phyloP scores from a whole-genome alignment of 1,284 basidiomycete species.

The Papiliotrema fonsecae region DNA sequence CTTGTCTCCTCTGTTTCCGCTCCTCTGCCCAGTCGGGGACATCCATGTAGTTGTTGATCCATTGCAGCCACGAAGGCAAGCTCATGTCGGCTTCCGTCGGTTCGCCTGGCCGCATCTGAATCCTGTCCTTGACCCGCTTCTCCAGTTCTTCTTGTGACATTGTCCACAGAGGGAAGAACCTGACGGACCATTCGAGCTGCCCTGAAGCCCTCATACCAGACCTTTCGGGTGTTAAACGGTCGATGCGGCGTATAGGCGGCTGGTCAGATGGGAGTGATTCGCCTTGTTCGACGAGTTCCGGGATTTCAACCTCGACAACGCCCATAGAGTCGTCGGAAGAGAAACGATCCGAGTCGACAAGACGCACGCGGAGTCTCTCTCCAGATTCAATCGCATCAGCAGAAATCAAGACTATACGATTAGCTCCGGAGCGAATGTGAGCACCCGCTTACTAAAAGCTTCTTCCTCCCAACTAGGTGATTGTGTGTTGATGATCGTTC shows the following conservation, averaged over 20 bases:
- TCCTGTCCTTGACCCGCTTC: constrained; percentile 10
- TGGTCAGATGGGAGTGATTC: constrained; percentile 10
- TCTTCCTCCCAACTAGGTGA: constrained; percentile 47
- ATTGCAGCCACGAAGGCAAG: constrained; percentile 33
- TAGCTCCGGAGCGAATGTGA: not conserved
- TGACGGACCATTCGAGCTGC: constrained; percentile 37
- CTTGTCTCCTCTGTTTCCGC: constrained; percentile 34
- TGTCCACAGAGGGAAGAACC: constrained; percentile 44
- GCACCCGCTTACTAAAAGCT: constrained; percentile 31
- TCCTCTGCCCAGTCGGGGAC: constrained; percentile 40
- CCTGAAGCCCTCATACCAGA: constrained; percentile 39
- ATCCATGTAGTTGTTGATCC: constrained; percentile 21
- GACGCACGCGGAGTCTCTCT: constrained; percentile 38
- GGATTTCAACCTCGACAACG: constrained; percentile 45
- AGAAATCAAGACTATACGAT: constrained; percentile 33
- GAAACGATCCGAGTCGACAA: constrained; percentile 50
- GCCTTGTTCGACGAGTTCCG: constrained; percentile 39
- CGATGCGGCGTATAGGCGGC: constrained; percentile 25
- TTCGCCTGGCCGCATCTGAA: constrained; percentile 12
- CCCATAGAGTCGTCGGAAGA: constrained; percentile 50
- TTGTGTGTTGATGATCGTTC: constrained; percentile 41
- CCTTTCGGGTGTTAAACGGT: constrained; percentile 25
- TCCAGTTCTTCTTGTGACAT: constrained; percentile 32
- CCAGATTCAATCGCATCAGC: constrained; percentile 43
- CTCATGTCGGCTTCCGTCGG: constrained; percentile 8